Conservation (phyloP, 139 green algal species). For the Haematococcus sp. region DNA sequence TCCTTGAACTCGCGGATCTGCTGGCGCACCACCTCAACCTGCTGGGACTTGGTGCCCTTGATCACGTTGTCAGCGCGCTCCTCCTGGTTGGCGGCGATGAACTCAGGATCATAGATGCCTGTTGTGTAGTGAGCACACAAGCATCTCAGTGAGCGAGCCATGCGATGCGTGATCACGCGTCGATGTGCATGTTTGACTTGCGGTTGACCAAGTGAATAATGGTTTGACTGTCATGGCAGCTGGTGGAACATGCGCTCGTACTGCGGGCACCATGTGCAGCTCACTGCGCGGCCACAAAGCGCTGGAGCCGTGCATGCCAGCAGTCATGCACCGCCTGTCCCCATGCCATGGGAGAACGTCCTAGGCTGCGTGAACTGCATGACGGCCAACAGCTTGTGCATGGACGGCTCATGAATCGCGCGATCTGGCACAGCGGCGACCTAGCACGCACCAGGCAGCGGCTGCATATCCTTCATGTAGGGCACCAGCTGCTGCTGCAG, state of each 20-base stretch:
- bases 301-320: too few relatives aligned
- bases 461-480: constrained; percentile 90
- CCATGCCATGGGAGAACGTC: too few relatives aligned
- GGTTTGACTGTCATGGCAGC: too few relatives aligned
- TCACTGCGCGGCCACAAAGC: too few relatives aligned
- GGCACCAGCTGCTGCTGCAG: constrained; percentile 95
- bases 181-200: too few relatives aligned
- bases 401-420: neutral
- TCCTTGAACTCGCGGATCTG: constrained; percentile 92
- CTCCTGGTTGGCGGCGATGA: constrained; percentile 97
- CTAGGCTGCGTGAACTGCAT: too few relatives aligned
- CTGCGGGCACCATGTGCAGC: too few relatives aligned
- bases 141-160: too few relatives aligned
- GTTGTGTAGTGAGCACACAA: constrained; percentile 26
- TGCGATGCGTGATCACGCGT: neutral
- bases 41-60: constrained; percentile 85
- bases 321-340: too few relatives aligned
- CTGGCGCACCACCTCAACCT: constrained; percentile 82
- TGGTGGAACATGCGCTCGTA: too few relatives aligned
- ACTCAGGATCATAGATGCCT: constrained; percentile 94
- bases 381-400: neutral
- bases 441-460: constrained; percentile 64
- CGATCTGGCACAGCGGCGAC: too few relatives aligned
- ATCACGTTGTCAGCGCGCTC: constrained; percentile 93
- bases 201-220: too few relatives aligned